Evolutionary conservation across 2,329 filamentous ascomycete species (phyloP), one percentile per base, ranked within the genome.

Genomic region (Fusarium cyanostomum): DNA sequence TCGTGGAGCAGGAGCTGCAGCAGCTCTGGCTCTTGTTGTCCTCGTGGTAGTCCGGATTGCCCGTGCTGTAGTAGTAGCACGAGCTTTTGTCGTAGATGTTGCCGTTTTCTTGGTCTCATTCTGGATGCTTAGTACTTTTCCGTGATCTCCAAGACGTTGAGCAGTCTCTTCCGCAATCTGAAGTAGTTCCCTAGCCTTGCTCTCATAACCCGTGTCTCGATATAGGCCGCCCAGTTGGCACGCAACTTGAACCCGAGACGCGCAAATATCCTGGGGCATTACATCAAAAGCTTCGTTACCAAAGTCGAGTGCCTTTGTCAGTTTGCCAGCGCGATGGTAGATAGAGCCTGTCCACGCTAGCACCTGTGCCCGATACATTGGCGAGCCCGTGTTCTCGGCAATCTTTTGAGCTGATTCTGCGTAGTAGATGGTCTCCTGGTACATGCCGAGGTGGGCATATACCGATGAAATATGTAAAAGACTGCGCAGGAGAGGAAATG

Each of bases 341-440:
- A 87, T 76, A 2, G 79, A 82, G 2, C 84, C 85, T 12, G 83
- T 78, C 81, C 85, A 85, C 5, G 81, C 79, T 4, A 82, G 80
- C 8, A 83, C 82, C 61, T 86, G 81, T 1, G 84, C 82, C 37
- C 80, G 76, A 67, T 85, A 84, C 11, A 88, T 81, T 31, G 84
- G 81, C 0, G 90, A 88, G 43, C 84, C 81, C 8, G 91, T 85
- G n/a, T 84, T 86, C 56, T 84, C 82, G 18, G 92, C 92, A 58
- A 96, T 85, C 70, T 90, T 92, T 51, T 90, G 82, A 0, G 93
- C 93, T 69, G 95, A 91, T 67, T 97, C 90, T 2, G 90, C 89
- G 67, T 96, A 96, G 73, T 94, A 95, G 1, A 94, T 79, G 2
- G 94, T 94, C 74, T 98, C 94, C 59, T 92, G 89, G 64, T 93